phyloP scores from a whole-genome alignment of 257 asterid genomes.

The Datura wrightii region DNA sequence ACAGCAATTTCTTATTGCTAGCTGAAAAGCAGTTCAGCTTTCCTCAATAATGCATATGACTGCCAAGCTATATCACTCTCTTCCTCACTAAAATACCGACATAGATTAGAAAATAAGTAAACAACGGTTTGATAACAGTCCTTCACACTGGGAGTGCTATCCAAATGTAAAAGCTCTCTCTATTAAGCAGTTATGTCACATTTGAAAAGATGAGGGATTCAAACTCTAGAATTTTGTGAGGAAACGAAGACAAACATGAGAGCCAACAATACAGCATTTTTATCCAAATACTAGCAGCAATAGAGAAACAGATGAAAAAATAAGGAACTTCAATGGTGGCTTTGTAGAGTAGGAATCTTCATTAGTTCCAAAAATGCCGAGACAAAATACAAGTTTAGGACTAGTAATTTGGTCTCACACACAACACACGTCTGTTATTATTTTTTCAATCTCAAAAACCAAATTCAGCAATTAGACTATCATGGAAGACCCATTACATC shows the following conservation, averaged over 20 bases:
- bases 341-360: neutral
- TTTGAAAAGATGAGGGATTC: neutral
- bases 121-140: neutral
- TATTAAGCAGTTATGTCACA: neutral
- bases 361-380: neutral
- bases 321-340: neutral
- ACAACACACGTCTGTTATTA: neutral
- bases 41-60: neutral
- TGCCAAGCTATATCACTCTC: neutral
- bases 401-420: neutral
- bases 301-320: conserved; percentile 2
- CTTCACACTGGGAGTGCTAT: conserved; percentile 2
- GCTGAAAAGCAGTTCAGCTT: neutral
- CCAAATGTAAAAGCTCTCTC: conserved; percentile 11
- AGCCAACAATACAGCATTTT: conserved; percentile 13
- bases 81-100: neutral
- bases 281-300: conserved; percentile 12
- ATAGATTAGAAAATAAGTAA: neutral
- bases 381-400: neutral
- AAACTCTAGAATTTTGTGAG: conserved; percentile 11
- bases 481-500: no score
- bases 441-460: no score
- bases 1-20: neutral
- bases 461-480: no score
- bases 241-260: neutral